A percentile compares a stretch with the other conserved stretches of the same genome.
Conservation (phyloP, 1,284 basidiomycete species). For the Phellopilus nigrolimitatus region DNA sequence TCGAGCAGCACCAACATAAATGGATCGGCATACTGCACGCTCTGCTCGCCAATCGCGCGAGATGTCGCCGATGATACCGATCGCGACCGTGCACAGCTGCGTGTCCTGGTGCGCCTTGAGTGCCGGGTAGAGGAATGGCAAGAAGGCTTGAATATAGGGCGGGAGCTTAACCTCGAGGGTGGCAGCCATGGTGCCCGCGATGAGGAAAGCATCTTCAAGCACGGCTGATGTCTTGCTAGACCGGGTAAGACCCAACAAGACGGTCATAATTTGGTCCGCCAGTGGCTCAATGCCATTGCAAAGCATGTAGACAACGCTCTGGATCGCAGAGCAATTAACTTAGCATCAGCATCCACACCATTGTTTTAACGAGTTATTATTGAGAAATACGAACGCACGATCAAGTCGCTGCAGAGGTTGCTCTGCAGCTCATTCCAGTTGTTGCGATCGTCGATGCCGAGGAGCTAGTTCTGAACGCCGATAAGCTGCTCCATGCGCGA, state of each 20-base stretch:
- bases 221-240: constrained; percentile 90
- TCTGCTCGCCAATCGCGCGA: too few species aligned
- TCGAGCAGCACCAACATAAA: constrained; percentile 92
- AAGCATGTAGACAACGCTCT: constrained; percentile 85
- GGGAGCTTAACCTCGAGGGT: constrained; percentile 84
- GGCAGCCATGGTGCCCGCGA: constrained; percentile 84
- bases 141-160: constrained; percentile 94
- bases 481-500: constrained; percentile 88
- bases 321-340: constrained; percentile 20
- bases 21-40: constrained; percentile 76
- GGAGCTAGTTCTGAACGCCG: constrained; percentile 84
- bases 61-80: constrained; percentile 94
- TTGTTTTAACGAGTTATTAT: too few species aligned
- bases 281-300: constrained; percentile 81
- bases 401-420: too few species aligned
- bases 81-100: constrained; percentile 91
- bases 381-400: constrained; percentile 41
- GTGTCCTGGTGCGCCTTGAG: constrained; percentile 93
- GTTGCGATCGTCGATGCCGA: too few species aligned
- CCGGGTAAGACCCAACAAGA: constrained; percentile 82
- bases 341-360: too few species aligned
- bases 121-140: too few species aligned
- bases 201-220: constrained; percentile 96
- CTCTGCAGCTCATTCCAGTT: too few species aligned
- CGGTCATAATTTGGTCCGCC: constrained; percentile 94